These are phyloP conservation scores for Auriscalpium vulgare DNA, from an alignment of 768 basidiomycete genomes.

Conservation along the genomic window DNA sequence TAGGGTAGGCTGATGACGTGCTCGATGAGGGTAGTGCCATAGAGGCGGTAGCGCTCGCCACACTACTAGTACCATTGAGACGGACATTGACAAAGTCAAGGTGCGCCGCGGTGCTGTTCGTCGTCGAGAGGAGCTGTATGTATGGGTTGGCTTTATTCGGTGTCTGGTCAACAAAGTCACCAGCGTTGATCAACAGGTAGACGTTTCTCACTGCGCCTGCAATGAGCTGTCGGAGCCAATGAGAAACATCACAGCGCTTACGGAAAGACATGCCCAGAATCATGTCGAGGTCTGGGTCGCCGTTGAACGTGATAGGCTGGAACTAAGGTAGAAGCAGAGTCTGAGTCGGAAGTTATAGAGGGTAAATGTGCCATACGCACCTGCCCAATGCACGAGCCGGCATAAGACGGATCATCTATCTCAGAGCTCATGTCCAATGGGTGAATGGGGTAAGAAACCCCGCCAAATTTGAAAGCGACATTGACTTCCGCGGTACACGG, in stretches of 20 bases:
- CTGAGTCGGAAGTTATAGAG: not conserved
- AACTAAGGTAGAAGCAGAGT: constrained; percentile 34
- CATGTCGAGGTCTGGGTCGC: constrained; percentile 43
- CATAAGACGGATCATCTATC: constrained; percentile 15
- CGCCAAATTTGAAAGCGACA: constrained; percentile 54
- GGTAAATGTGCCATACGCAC: constrained; percentile 28
- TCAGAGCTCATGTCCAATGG: constrained; percentile 42
- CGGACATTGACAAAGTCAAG: not conserved
- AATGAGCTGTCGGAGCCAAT: not conserved
- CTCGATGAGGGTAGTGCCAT: too few relatives aligned
- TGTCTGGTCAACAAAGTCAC: constrained; percentile 44
- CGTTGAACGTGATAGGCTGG: constrained; percentile 55
- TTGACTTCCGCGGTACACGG: constrained; percentile 61
- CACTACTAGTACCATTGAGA: not conserved
- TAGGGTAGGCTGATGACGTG: too few relatives aligned
- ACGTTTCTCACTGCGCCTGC: constrained; percentile 48
- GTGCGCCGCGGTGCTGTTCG: not conserved
- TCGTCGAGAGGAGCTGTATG: not conserved
- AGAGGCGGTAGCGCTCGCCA: too few relatives aligned
- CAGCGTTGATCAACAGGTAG: constrained; percentile 57
- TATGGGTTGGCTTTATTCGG: constrained; percentile 22
- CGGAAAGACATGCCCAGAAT: constrained; percentile 69
- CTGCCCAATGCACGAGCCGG: constrained; percentile 27
- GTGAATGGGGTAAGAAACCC: constrained; percentile 50
- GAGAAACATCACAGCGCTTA: constrained; percentile 23